These are phyloP conservation scores for Arthrocladium fulminans DNA, from an alignment of 2,329 filamentous ascomycete genomes.

Conservation along the genomic window DNA sequence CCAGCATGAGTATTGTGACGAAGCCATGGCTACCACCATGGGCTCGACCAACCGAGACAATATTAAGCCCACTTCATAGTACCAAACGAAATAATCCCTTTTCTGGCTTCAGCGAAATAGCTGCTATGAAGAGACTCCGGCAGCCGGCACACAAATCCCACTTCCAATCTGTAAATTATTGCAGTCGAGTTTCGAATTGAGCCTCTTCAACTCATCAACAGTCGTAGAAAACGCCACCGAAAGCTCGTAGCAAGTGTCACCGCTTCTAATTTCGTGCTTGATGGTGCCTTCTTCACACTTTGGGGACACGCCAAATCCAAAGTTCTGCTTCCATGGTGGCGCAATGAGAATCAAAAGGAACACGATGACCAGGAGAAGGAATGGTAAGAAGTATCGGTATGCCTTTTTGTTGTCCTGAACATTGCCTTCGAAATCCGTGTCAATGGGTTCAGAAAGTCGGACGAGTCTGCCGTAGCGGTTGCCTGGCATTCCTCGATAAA, in stretches of 20 bases:
- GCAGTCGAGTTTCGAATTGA: background rate
- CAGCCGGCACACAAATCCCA: background rate
- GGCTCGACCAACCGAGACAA: background rate
- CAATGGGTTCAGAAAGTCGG: background rate
- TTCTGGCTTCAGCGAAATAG: too few species aligned
- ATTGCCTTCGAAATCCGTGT: background rate
- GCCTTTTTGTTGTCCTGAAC: background rate
- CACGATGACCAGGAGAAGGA: constrained; percentile 3
- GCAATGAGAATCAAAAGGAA: constrained; percentile 4
- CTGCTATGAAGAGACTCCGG: background rate
- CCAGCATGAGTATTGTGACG: background rate
- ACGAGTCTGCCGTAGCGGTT: constrained; percentile 36
- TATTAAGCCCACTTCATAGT: background rate
- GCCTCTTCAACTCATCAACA: background rate
- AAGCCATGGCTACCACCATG: background rate
- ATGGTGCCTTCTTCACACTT: background rate
- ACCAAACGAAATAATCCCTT: too few species aligned
- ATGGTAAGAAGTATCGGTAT: constrained; percentile 2
- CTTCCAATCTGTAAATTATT: background rate
- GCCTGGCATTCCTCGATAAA: constrained; percentile 45
- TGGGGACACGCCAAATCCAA: background rate
- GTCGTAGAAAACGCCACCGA: background rate
- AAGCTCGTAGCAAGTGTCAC: background rate
- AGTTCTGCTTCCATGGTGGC: constrained; percentile 30
- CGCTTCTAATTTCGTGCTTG: background rate